phyloP scores from a whole-genome alignment of 371 early-diverging fungal genomes.

The Apophysomyces sp. region DNA sequence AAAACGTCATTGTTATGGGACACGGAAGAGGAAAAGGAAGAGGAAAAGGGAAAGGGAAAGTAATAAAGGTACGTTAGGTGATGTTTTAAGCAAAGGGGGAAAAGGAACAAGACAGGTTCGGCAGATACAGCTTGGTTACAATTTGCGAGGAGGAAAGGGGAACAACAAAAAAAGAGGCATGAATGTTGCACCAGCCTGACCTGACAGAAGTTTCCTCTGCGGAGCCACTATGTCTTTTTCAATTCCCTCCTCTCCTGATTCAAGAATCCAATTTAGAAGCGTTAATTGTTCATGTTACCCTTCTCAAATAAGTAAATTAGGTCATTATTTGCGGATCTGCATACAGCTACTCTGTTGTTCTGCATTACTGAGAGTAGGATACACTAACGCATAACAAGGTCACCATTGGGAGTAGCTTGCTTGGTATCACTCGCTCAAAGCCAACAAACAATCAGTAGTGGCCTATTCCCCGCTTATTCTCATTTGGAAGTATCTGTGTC shows the following conservation, averaged over 20 bases:
- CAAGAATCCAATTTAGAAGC: neutral
- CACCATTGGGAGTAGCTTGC: no score
- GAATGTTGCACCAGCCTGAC: neutral
- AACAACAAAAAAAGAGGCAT: neutral
- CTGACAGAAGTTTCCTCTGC: neutral
- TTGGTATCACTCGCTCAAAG: no score
- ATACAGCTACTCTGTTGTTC: no score
- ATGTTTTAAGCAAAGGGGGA: neutral
- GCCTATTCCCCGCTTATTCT: no score
- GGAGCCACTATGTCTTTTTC: neutral
- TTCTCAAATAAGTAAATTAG: neutral
- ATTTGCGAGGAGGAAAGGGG: neutral
- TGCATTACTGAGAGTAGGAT: no score
- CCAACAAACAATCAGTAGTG: no score
- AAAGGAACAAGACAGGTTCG: neutral
- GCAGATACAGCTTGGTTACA: neutral
- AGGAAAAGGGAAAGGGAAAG: neutral
- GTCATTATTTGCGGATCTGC: neutral
- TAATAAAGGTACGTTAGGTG: no score
- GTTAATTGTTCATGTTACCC: neutral
- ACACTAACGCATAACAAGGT: no score
- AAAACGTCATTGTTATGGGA: slow-evolving; percentile 38
- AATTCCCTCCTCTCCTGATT: neutral
- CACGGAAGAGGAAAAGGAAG: neutral
- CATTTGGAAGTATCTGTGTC: no score